Conservation (phyloP, 1,284 basidiomycete genomes). For the Austroboletus rostrupii region DNA sequence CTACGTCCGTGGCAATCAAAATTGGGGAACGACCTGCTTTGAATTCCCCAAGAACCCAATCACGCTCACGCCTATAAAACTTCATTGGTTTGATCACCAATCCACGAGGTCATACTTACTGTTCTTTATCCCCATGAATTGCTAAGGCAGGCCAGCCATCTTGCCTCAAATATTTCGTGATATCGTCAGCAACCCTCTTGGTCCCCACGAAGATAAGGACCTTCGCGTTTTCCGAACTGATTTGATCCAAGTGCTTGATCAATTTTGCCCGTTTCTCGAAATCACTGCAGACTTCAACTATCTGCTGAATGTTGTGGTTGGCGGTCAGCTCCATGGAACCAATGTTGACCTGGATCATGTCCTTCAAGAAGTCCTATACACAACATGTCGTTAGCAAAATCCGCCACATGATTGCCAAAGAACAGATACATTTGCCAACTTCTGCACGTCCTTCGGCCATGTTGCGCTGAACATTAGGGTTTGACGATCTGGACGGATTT, state of each 20-base stretch:
- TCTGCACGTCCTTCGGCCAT: conserved; percentile 99
- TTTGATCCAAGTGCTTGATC: conserved; percentile 96
- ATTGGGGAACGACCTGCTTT: conserved; percentile 97
- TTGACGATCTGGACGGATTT: conserved; percentile 95
- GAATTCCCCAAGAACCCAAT: conserved; percentile 98
- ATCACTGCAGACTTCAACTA: conserved; percentile 95
- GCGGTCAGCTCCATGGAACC: conserved; percentile 98
- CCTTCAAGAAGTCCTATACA: conserved; percentile 84
- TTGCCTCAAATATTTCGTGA: conserved; percentile 94
- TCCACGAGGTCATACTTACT: conserved; percentile 49
- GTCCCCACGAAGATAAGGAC: conserved; percentile 98
- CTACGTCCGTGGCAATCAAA: conserved; percentile 96
- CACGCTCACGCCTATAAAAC: conserved; percentile 84
- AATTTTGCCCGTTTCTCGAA: conserved; percentile 97
- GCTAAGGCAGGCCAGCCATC: conserved; percentile 99
- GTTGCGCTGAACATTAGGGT: conserved; percentile 98
- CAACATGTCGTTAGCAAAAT: neutral
- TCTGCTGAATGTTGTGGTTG: conserved; percentile 96
- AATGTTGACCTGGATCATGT: conserved; percentile 98
- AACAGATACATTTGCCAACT: conserved; percentile 74
- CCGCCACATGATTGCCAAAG: neutral
- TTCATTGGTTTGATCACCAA: conserved; percentile 10
- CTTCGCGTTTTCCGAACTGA: conserved; percentile 95
- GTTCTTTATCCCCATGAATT: conserved; percentile 98
- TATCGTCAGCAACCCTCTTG: conserved; percentile 96